Evolutionary conservation across 2,329 filamentous ascomycete genomes (phyloP).

Genomic region (Gaeumannomyces sp.): DNA sequence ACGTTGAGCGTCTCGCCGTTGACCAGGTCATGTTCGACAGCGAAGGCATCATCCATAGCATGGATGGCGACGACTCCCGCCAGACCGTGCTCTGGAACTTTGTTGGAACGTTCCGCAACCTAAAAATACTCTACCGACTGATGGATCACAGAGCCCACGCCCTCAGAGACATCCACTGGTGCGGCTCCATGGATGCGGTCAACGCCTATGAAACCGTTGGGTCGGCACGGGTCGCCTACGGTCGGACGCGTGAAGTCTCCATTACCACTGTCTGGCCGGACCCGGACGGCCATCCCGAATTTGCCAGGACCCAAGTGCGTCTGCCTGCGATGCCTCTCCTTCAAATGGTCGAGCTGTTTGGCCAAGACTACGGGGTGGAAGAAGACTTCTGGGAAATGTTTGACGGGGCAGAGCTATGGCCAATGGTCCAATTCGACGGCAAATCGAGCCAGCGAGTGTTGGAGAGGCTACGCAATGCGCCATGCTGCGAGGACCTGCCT

Average conservation of each 20-base stretch:
- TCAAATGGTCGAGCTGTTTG: neutral
- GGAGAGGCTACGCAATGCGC: neutral
- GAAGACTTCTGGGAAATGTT: neutral
- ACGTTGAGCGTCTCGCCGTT: neutral
- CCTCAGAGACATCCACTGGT: neutral
- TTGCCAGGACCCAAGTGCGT: no score
- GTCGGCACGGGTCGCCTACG: neutral
- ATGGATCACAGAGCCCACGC: neutral
- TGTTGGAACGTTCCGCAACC: neutral
- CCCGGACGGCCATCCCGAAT: no score
- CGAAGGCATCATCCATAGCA: neutral
- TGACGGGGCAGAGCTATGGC: neutral
- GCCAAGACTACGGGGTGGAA: neutral
- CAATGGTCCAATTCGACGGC: constrained; percentile 5
- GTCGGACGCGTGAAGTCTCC: neutral
- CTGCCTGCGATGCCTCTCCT: neutral
- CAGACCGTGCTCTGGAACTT: neutral
- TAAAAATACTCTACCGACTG: neutral
- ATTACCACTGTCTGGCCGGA: constrained; percentile 4
- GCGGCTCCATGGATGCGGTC: neutral
- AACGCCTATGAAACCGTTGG: neutral
- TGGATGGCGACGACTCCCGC: neutral
- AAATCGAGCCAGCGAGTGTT: neutral
- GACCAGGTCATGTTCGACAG: neutral
- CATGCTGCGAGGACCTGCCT: neutral